These are phyloP conservation scores for Rubroboletus satanas DNA, from an alignment of 768 basidiomycete species.

Conservation along the genomic window DNA sequence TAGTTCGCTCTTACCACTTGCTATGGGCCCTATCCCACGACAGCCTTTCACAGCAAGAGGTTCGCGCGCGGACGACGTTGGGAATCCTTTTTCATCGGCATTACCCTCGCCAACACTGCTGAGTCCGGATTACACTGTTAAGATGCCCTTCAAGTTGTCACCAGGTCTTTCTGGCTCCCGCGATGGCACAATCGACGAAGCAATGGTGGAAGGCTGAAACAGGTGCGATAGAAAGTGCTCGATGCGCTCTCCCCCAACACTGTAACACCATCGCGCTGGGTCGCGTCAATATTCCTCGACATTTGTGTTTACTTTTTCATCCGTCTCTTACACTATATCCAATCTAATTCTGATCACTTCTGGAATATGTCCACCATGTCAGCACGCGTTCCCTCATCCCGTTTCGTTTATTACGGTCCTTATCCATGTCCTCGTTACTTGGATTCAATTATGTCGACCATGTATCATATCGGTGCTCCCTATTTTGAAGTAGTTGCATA, in stretches of 20 bases:
- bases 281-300: background rate
- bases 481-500: background rate
- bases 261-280: slow-evolving; percentile 13
- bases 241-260: slow-evolving; percentile 4
- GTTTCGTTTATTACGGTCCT: background rate
- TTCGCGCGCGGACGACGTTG: slow-evolving; percentile 1
- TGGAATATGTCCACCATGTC: background rate
- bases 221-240: slow-evolving; percentile 1
- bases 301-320: slow-evolving; percentile 1
- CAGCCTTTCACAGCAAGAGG: slow-evolving; percentile 15
- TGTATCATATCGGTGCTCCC: background rate
- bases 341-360: slow-evolving; percentile 14
- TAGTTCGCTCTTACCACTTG: slow-evolving; percentile 17
- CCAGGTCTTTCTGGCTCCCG: slow-evolving; percentile 2
- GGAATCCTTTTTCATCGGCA: background rate
- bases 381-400: background rate
- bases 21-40: slow-evolving; percentile 15
- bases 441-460: background rate
- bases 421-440: background rate
- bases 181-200: slow-evolving; percentile 13
- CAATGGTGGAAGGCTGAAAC: slow-evolving; percentile 20
- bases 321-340: slow-evolving; percentile 12
- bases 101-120: slow-evolving; percentile 6
- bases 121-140: slow-evolving; percentile 7
- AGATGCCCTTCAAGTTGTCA: slow-evolving; percentile 10